A percentile compares a stretch with the other conserved stretches of the same genome.
Conservation (phyloP, 352 stramenopile genomes). For the Phytophthora ohioensis region DNA sequence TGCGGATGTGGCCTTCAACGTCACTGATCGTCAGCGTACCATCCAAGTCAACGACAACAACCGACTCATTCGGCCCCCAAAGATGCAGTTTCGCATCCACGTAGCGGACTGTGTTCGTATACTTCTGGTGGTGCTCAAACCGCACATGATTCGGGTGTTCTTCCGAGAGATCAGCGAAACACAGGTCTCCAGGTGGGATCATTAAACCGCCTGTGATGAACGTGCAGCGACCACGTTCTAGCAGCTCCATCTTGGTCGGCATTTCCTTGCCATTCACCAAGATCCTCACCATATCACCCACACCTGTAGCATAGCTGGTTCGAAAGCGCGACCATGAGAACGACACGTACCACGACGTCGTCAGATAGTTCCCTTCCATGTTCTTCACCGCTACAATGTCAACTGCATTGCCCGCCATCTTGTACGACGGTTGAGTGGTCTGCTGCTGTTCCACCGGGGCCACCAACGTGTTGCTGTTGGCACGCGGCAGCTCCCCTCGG, state of each 20-base stretch:
- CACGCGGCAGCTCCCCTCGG: conserved; percentile 12
- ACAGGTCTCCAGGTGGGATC: conserved; percentile 62
- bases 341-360: conserved; percentile 78
- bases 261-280: conserved; percentile 83
- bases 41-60: conserved; percentile 85
- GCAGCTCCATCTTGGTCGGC: conserved; percentile 78
- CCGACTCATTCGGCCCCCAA: conserved; percentile 81
- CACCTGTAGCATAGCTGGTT: conserved; percentile 61
- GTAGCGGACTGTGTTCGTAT: conserved; percentile 74
- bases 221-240: conserved; percentile 68
- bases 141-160: conserved; percentile 70
- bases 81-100: conserved; percentile 80
- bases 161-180: conserved; percentile 69
- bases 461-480: conserved; percentile 26
- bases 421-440: conserved; percentile 52
- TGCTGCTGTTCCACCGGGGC: conserved; percentile 18
- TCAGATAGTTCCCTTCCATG: conserved; percentile 62
- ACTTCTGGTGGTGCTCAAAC: conserved; percentile 82
- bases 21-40: conserved; percentile 88
- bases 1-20: conserved; percentile 88
- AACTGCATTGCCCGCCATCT: conserved; percentile 78
- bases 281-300: conserved; percentile 78
- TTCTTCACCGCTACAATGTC: conserved; percentile 83
- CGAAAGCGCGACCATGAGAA: conserved; percentile 82
- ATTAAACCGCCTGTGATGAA: conserved; percentile 74